Base-by-base conservation (phyloP, 176 grass and related monocot species). In the Juncus inflexus region DNA sequence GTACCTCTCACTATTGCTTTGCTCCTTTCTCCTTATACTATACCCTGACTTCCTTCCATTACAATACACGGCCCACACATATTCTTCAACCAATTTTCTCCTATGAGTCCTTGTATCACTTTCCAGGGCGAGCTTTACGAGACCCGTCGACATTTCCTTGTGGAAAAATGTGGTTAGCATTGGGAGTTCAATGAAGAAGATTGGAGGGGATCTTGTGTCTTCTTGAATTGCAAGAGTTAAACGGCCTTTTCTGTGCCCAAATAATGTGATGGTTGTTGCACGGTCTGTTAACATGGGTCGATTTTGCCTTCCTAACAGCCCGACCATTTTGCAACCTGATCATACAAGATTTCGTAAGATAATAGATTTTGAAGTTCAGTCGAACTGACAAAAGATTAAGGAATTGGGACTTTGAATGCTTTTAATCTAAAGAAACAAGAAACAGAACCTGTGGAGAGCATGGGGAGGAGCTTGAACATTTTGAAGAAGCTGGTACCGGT, bases 11-110 rank as follows among this genome's bases (percentile, higher is more conserved):
- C 83, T 90, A 60, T 99, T 88, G 55, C 80, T 89, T 15, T 76
- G 78, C 51, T 92, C 78, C 78, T 92, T 99, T 58, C 89, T 69
- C 12, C 94, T 76, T 78, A 99, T 99, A 54, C 88, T 55, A 74
- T 99, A 99, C 0, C 94, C 94, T 9, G 89, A 79, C 75, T 99
- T 99, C 50, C 94, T 78, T 0, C 94, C 94, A 68, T 99, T 92
- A 85, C 94, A 99, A 76, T 86, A 99, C 36, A 99, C 73, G 0
- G 94, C 94, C 94, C 94, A 99, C 1, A 99, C 88, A 61, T 89
- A 97, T 72, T 97, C 92, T 78, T 91, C 92, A 3, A 86, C 75
- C 50, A 97, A 82, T 13, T 82, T 67, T 72, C 79, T 83, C 19
- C 77, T 78, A 13, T 86, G 74, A 43, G 82, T 91, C 42, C 94